Evolutionary conservation across 768 basidiomycete species (phyloP), one percentile per base, ranked within the genome.

Genomic region (Fomitopsis pulvina): DNA sequence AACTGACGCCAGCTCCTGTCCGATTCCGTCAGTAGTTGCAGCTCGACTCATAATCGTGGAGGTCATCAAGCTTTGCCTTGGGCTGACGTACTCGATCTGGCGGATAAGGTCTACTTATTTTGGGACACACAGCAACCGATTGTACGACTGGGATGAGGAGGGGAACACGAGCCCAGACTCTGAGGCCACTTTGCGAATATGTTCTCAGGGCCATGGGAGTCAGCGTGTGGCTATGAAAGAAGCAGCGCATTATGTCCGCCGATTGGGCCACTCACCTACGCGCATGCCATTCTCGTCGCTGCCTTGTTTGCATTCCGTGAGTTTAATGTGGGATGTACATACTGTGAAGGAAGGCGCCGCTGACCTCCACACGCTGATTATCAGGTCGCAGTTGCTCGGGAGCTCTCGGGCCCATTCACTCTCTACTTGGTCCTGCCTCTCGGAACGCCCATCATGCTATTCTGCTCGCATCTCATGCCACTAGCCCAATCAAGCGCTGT

Each of bases 401-500:
- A 56, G 10, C 21, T 53, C 9, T 45, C 55, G 34, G 62, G 63
- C 40, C 49, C 56, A 12, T 52, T 63, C 16, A 52, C 60, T 2
- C 41, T 57, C 12, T 64, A 56, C 24, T 55, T 68, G 2, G 52
- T 53, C 8, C 57, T 55, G 28, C 61, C 70, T 32, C 42, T 56
- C 37, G 56, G 53, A 4, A 39, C 61, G 34, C 25, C 65, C 2
- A 50, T 55, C 41, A 59, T 60, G 11, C 48, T 66, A 16, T 16
- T 52, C 18, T 24, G 60, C 18, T 42, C 61, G 39, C 54, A 53
- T 43, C 20, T 56, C 16, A 44, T 65, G 34, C 47, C 53, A 2
- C 59, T 46, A 9, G 20, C 57, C 38, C 56, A 58, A 48, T 45
- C 44, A 7, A 52, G 63, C 41, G 47, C 61, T 29, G 45, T 57